Base-by-base conservation (phyloP, 1,284 basidiomycete species). In the Polyporus tsugae region DNA sequence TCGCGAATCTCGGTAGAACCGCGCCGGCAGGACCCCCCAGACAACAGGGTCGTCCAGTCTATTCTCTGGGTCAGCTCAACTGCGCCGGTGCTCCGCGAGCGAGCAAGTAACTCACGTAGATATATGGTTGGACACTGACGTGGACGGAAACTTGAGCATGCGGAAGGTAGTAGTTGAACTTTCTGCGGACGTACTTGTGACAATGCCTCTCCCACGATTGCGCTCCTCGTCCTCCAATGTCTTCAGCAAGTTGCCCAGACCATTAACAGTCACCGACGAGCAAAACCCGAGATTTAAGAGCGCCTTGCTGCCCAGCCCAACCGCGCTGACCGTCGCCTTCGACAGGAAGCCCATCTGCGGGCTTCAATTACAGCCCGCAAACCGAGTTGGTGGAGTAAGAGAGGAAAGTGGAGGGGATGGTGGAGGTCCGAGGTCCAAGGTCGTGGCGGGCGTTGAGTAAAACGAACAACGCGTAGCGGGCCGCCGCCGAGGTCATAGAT, bases 91-190 rank as follows among this genome's bases (percentile, higher is more conserved):
- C 10, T 33, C 7, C 1, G 38, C 33, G n/a, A 39, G 35, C 52
- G 11, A 58, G 4, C 35, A 60, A 36, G 35, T 22, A 38, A 80
- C 88, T 66, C 77, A 95, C 94, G 95, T 95, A 57, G 95, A 97
- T 66, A 96, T 91, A 78, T 98, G 96, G 79, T 98, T 98, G 63
- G 91, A 89, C 60, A 97, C 95, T 97, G 57, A 33, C 46, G 57
- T 55, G 41, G 38, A 52, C 11, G 33, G 6, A 17, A 10, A 7
- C 9, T n/a, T 62, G n/a, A 66, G 29, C 0, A n/a, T 2, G 13
- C 19, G 42, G 17, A 60, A n/a, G 4, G 25, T 9, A 38, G 19
- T 19, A 33, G 29, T 19, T 11, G 57, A 7, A 25, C 44, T 5
- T n/a, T 49, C 35, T 10, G 4, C n/a, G 22, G 29, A 80, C 87